Evolutionary conservation across 768 basidiomycete species (phyloP), one percentile per base, ranked within the genome.

Genomic region (Cubamyces sp.): DNA sequence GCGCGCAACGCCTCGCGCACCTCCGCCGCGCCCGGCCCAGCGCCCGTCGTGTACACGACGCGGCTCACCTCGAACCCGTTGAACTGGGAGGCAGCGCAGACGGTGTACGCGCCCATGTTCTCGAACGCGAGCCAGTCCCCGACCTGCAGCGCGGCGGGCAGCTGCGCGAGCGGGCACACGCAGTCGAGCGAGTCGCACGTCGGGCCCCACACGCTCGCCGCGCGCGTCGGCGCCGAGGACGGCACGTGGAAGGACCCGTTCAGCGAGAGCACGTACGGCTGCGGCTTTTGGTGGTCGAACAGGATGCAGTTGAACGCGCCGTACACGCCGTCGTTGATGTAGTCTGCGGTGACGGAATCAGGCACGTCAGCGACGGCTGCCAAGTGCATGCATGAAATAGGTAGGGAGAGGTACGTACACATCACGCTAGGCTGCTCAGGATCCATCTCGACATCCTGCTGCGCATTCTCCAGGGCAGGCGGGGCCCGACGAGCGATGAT

Each of bases 261-360:
- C 77, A 91, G 77, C 23, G 86, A 88, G 52, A 92, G 79, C 49
- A 92, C 90, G 68, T 85, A 85, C 25, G 97, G 97, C 69, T 91
- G 86, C 60, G 70, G 69, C 19, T 65, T 54, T 47, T 96, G 95
- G 76, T 99, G 97, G 77, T 98, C 97, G 76, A 98, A 98, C 71
- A 98, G 81, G 76, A 95, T 95, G 78, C 92, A 95, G 80, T 96
- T 95, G 81, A 96, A 95, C 21, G 94, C 87, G 53, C 96, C 95
- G 75, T 99, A 99, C 42, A 99, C 94, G 46, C 97, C 97, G 74
- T 98, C 96, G 78, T 98, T 98, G 84, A 98, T 94, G 81, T 98
- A 98, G 80, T 98, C 95, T 97, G 74, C 40, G 58, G 30, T 30
- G 37, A n/a, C n/a, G n/a, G n/a, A n/a, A n/a, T n/a, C n/a, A n/a